Conservation (phyloP, 495 filamentous ascomycete genomes). For the Talaromyces ruber region DNA sequence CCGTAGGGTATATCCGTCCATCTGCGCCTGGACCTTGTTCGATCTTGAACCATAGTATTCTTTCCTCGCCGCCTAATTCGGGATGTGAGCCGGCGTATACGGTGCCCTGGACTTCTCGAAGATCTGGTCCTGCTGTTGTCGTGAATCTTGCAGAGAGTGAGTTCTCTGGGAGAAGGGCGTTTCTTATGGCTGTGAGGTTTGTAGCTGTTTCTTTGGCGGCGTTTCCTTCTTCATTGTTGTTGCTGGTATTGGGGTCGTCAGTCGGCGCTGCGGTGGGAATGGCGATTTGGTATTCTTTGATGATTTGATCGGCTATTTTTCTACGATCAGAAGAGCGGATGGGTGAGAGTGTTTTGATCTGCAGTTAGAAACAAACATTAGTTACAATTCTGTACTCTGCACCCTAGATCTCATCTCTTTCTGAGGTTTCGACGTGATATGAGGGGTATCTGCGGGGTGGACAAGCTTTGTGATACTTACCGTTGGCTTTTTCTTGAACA, state of each 20-base stretch:
- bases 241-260: constrained; percentile 14
- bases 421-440: constrained; percentile 1
- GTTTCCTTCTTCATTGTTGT: constrained; percentile 22
- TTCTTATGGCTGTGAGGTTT: constrained; percentile 48
- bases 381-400: neutral
- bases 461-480: constrained; percentile 23
- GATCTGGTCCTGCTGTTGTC: constrained; percentile 58
- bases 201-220: constrained; percentile 25
- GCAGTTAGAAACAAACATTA: neutral
- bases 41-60: constrained; percentile 65
- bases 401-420: neutral
- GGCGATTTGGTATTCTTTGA: constrained; percentile 49
- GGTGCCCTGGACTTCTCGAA: constrained; percentile 54
- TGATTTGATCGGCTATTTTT: constrained; percentile 63
- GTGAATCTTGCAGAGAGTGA: constrained; percentile 57
- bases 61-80: constrained; percentile 40
- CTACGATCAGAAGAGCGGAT: constrained; percentile 64
- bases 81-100: constrained; percentile 55
- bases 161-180: constrained; percentile 58
- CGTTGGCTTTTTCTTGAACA: constrained; percentile 79
- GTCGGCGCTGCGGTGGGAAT: constrained; percentile 25
- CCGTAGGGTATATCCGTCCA: constrained; percentile 53
- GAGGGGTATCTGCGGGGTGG: constrained; percentile 22
- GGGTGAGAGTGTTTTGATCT: constrained; percentile 65
- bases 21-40: constrained; percentile 44